phyloP scores from a whole-genome alignment of 2,329 filamentous ascomycete species.

The Colletotrichum somersetense region DNA sequence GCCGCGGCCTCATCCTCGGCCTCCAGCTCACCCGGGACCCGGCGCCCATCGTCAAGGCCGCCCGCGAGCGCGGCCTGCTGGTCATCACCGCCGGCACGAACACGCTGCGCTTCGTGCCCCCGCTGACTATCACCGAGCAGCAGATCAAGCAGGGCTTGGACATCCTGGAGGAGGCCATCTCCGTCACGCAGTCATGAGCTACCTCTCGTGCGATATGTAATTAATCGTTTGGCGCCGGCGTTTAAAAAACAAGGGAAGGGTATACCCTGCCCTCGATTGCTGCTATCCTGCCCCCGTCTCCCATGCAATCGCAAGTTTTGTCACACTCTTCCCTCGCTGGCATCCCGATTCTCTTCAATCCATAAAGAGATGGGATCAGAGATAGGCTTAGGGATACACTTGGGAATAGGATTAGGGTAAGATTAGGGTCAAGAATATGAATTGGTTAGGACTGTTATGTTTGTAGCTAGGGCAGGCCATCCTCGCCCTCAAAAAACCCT shows the following conservation, averaged over 20 bases:
- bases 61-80: slow-evolving; percentile 86
- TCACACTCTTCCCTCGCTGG: too few species aligned
- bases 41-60: slow-evolving; percentile 82
- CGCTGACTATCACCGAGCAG: slow-evolving; percentile 81
- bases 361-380: too few species aligned
- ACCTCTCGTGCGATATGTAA: slow-evolving; percentile 4
- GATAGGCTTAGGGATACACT: too few species aligned
- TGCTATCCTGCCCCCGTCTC: too few species aligned
- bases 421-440: too few species aligned
- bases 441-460: too few species aligned
- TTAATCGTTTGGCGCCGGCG: slow-evolving; percentile 33
- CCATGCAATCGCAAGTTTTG: too few species aligned
- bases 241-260: slow-evolving; percentile 16
- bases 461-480: too few species aligned
- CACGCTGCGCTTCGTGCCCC: slow-evolving; percentile 91
- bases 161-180: slow-evolving; percentile 79
- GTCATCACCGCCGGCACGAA: slow-evolving; percentile 95
- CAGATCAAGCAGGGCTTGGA: slow-evolving; percentile 84
- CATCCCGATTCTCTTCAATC: too few species aligned
- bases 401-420: too few species aligned
- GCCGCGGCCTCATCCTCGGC: slow-evolving; percentile 87
- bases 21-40: slow-evolving; percentile 84
- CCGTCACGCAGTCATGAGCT: slow-evolving; percentile 52
- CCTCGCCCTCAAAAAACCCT: too few species aligned
- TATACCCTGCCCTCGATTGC: too few species aligned